A percentile compares a stretch with the other conserved stretches of the same genome.
Evolutionary conservation across 208 protist species (phyloP).

Genomic region (Leishmania turanica): DNA sequence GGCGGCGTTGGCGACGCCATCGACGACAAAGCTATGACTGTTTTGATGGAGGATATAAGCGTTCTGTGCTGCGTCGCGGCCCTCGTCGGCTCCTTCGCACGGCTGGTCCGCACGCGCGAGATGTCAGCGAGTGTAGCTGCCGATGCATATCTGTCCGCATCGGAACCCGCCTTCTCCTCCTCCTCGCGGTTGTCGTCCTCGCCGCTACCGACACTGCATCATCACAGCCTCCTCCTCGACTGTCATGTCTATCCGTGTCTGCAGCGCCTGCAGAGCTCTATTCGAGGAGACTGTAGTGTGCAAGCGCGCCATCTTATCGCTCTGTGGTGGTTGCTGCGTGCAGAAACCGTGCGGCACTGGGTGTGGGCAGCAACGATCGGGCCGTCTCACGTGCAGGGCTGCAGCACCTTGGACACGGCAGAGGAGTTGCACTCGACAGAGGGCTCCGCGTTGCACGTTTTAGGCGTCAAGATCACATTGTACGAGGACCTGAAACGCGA

Average conservation of each 20-base stretch:
- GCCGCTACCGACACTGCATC: not conserved
- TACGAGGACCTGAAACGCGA: not conserved
- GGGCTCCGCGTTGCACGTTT: not conserved
- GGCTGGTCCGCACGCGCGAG: constrained; percentile 43
- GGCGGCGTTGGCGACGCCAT: not conserved
- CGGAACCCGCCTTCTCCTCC: not conserved
- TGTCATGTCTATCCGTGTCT: constrained; percentile 18
- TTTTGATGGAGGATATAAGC: constrained; percentile 22
- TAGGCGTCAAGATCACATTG: constrained; percentile 6
- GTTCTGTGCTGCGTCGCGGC: constrained; percentile 28
- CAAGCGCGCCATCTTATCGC: constrained; percentile 49
- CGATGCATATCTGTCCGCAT: not conserved
- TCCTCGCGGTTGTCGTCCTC: not conserved
- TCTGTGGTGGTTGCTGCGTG: constrained; percentile 53
- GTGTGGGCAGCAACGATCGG: not conserved
- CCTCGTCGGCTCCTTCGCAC: constrained; percentile 34
- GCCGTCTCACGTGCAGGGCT: not conserved
- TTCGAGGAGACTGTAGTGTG: constrained; percentile 40
- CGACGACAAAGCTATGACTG: not conserved
- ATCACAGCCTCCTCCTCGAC: constrained; percentile 16
- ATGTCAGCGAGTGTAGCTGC: not conserved
- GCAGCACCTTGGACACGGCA: not conserved
- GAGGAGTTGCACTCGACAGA: not conserved
- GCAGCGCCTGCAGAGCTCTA: constrained; percentile 30
- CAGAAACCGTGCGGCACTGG: constrained; percentile 40